Evolutionary conservation across 2,329 filamentous ascomycete species (phyloP).

Genomic region (Aspergillus melleus): DNA sequence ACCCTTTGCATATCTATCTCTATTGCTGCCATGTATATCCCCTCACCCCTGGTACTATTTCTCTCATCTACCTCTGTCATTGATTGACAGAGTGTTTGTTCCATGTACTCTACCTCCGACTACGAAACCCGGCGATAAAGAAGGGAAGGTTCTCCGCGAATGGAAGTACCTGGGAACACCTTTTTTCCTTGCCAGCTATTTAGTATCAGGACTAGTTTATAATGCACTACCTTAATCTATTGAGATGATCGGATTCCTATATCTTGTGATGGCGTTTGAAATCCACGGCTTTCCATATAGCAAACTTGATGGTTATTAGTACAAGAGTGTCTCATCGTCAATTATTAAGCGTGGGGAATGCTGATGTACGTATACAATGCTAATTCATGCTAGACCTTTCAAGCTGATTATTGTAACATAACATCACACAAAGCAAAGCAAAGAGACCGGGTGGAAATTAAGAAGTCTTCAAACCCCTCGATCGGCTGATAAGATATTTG

Average conservation of each 20-base stretch:
- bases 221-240: slow-evolving; percentile 6
- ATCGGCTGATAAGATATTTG: neutral
- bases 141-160: neutral
- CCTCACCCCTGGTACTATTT: slow-evolving; percentile 1
- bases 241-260: neutral
- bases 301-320: neutral
- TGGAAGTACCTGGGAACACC: neutral
- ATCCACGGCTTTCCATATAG: neutral
- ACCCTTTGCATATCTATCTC: slow-evolving; percentile 17
- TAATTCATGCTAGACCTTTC: neutral
- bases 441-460: neutral
- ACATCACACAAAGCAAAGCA: neutral
- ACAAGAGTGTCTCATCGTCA: neutral
- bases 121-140: neutral
- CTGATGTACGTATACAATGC: neutral
- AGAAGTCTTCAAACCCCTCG: neutral
- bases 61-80: slow-evolving; percentile 2
- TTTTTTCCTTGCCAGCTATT: neutral
- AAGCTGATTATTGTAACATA: neutral
- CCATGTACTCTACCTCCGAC: slow-evolving; percentile 8
- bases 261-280: neutral
- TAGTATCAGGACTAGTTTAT: slow-evolving; percentile 6
- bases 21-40: slow-evolving; percentile 19
- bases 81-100: neutral
- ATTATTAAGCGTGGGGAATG: neutral